Evolutionary conservation across 495 filamentous ascomycete species (phyloP).

Genomic region (Aspergillus olivimuriae): DNA sequence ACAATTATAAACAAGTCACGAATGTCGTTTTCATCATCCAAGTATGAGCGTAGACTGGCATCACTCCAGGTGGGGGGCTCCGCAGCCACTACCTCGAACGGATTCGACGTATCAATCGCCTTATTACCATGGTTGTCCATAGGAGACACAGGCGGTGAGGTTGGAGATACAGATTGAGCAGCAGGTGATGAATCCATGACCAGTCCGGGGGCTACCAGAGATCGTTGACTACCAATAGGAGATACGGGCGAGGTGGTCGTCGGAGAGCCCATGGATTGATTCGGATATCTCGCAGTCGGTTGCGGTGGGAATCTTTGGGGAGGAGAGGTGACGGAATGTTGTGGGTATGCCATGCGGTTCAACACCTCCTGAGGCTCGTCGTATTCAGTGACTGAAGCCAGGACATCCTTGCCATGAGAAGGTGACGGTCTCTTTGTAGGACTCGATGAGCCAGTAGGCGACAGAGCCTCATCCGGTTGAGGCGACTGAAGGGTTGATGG

Average conservation of each 20-base stretch:
- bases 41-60: constrained; percentile 73
- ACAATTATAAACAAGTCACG: constrained; percentile 86
- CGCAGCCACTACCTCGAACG: constrained; percentile 34
- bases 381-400: no score
- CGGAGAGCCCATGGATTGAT: constrained; percentile 61
- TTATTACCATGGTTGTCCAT: constrained; percentile 39
- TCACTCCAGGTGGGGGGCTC: constrained; percentile 70
- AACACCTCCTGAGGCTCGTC: constrained; percentile 8
- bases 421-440: no score
- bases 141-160: constrained; percentile 61
- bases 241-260: constrained; percentile 71
- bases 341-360: constrained; percentile 4
- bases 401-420: no score
- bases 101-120: constrained; percentile 24
- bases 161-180: constrained; percentile 50
- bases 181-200: constrained; percentile 59
- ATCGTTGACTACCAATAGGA: constrained; percentile 28
- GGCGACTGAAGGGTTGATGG: constrained; percentile 17
- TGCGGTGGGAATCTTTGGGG: constrained; percentile 28
- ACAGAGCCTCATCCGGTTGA: constrained; percentile 11
- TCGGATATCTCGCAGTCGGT: constrained; percentile 37
- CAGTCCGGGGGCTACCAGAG: constrained; percentile 47
- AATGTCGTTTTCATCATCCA: constrained; percentile 88
- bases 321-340: constrained; percentile 27
- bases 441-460: constrained; percentile 18